Evolutionary conservation across 257 asterid genomes (phyloP).

Genomic region (Petunia secreta): DNA sequence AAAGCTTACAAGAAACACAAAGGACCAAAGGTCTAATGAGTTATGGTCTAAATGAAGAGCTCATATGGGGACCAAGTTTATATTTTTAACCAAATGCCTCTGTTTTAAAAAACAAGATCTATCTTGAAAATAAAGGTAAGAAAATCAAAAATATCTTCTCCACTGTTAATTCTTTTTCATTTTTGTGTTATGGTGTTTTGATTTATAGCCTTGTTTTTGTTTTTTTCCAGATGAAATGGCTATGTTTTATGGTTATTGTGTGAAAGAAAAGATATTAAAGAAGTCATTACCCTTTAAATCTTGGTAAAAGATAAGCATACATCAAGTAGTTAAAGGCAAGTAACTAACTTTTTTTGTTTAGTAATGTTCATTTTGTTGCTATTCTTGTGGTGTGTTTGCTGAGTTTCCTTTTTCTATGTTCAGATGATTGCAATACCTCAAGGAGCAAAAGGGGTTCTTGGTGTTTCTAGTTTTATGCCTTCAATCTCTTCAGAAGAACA

Average conservation of each 20-base stretch:
- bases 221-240: slow-evolving; percentile 26
- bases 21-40: neutral
- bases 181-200: neutral
- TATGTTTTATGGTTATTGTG: slow-evolving; percentile 32
- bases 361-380: neutral
- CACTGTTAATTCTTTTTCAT: neutral
- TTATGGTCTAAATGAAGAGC: slow-evolving; percentile 34
- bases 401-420: slow-evolving; percentile 25
- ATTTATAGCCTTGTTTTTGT: neutral
- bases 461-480: slow-evolving; percentile 37
- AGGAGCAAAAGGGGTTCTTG: slow-evolving; percentile 38
- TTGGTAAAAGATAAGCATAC: neutral
- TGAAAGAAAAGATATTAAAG: neutral
- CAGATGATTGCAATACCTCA: slow-evolving; percentile 55
- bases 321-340: slow-evolving; percentile 32
- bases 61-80: slow-evolving; percentile 18
- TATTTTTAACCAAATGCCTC: neutral
- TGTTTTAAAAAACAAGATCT: slow-evolving; percentile 13
- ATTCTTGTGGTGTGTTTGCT: neutral
- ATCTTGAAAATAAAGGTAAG: neutral
- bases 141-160: neutral
- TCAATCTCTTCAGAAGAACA: slow-evolving; percentile 31
- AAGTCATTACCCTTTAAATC: slow-evolving; percentile 3
- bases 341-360: neutral
- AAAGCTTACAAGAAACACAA: neutral